Percentiles rank a stretch among this genome's conserved stretches.
Evolutionary conservation across 192 early-diverging fungal genomes (phyloP).

Genomic region (Coemansia reversa): DNA sequence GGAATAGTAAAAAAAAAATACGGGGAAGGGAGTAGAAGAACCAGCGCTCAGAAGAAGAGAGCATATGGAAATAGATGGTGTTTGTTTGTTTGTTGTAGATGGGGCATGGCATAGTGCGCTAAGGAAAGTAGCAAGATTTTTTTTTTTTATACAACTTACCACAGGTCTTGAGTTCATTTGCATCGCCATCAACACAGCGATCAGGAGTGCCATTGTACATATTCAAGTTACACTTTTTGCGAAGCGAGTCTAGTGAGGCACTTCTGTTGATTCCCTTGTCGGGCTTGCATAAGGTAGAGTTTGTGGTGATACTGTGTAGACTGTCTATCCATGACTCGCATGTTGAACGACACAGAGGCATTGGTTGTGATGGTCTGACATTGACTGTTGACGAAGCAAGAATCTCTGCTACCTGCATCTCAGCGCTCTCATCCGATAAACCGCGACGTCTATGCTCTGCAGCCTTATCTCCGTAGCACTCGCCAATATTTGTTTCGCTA

Average conservation of each 20-base stretch:
- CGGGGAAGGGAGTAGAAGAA: too few relatives aligned
- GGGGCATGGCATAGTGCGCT: too few relatives aligned
- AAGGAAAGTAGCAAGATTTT: too few relatives aligned
- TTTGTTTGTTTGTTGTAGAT: too few relatives aligned
- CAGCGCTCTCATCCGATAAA: conserved; percentile 15
- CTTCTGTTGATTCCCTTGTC: conserved; percentile 43
- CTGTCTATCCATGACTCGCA: conserved; percentile 48
- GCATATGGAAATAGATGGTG: too few relatives aligned
- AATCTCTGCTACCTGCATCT: conserved; percentile 29
- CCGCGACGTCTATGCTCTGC: conserved; percentile 11
- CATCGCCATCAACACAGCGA: conserved; percentile 40
- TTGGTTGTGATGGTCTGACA: conserved; percentile 21
- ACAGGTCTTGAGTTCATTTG: conserved; percentile 52
- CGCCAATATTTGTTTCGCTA: conserved; percentile 39
- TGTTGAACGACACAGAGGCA: conserved; percentile 42
- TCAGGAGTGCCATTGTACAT: conserved; percentile 32
- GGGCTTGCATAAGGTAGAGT: conserved; percentile 42
- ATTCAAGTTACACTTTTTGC: conserved; percentile 36
- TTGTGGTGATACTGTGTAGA: conserved; percentile 34
- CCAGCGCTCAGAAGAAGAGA: too few relatives aligned
- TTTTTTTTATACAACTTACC: conserved; percentile 30
- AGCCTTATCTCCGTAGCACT: conserved; percentile 36
- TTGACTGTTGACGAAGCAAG: conserved; percentile 24
- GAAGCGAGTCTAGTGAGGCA: conserved; percentile 38
- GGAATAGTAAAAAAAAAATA: too few relatives aligned